Evolutionary conservation across 2,329 filamentous ascomycete genomes (phyloP).

Genomic region (Fusarium sarcochroum): DNA sequence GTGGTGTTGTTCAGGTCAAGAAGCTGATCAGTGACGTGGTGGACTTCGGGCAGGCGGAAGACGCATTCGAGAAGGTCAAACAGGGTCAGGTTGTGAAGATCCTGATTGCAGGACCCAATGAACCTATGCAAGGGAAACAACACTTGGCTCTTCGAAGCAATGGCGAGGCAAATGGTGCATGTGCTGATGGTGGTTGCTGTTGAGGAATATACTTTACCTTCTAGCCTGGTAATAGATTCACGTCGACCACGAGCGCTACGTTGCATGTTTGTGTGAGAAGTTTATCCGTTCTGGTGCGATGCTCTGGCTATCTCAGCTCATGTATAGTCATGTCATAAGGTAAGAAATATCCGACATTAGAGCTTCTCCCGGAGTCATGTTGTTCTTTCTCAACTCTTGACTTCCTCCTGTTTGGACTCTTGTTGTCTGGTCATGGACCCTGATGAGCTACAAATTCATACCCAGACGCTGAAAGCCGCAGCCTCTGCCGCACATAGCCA

Average conservation of each 20-base stretch:
- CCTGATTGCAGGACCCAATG: slow-evolving; percentile 75
- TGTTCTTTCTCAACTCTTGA: too few species aligned
- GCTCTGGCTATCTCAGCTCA: too few species aligned
- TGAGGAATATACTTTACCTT: too few species aligned
- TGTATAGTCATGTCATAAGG: too few species aligned
- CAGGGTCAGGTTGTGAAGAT: slow-evolving; percentile 82
- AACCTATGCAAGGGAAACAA: slow-evolving; percentile 54
- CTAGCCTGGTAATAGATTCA: too few species aligned
- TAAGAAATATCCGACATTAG: too few species aligned
- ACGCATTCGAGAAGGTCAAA: slow-evolving; percentile 89
- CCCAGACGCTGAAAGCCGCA: background rate
- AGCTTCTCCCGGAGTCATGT: too few species aligned
- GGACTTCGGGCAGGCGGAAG: slow-evolving; percentile 83
- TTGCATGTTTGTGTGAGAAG: too few species aligned
- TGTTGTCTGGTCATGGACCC: background rate
- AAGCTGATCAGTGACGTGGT: slow-evolving; percentile 83
- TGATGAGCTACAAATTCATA: slow-evolving; percentile 5
- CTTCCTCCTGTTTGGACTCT: background rate
- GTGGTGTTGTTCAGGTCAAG: slow-evolving; percentile 83
- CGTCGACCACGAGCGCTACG: too few species aligned
- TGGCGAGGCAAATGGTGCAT: background rate
- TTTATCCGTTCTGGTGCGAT: too few species aligned
- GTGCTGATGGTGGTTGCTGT: background rate
- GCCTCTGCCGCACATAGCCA: background rate
- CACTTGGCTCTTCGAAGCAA: background rate